A percentile compares a stretch with the other conserved stretches of the same genome.
phyloP scores from a whole-genome alignment of 352 stramenopile species.

The Phytophthora pinifolia region DNA sequence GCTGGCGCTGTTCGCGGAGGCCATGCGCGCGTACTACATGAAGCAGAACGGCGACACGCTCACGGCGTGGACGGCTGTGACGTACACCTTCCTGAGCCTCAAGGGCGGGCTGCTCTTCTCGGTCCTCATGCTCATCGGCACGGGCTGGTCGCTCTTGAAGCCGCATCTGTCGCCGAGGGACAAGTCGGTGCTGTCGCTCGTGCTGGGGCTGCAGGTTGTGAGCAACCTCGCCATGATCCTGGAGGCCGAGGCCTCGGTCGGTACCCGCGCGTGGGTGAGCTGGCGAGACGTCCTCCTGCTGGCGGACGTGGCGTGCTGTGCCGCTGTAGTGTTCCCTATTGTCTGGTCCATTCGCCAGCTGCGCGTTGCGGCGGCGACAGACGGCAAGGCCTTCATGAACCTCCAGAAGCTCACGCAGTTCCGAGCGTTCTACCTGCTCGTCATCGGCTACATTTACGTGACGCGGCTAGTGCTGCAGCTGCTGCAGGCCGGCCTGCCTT shows the following conservation, averaged over 20 bases:
- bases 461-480: slow-evolving; percentile 97
- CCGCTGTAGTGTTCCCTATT: slow-evolving; percentile 95
- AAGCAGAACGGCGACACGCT: slow-evolving; percentile 91
- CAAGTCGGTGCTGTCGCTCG: slow-evolving; percentile 93
- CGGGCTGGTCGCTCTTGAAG: slow-evolving; percentile 97
- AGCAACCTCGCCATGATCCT: slow-evolving; percentile 95
- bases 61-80: slow-evolving; percentile 92
- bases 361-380: slow-evolving; percentile 72
- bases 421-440: slow-evolving; percentile 95
- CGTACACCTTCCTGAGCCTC: slow-evolving; percentile 95
- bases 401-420: slow-evolving; percentile 96
- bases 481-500: slow-evolving; percentile 90
- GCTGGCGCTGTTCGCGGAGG: slow-evolving; percentile 93
- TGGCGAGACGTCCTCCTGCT: slow-evolving; percentile 94
- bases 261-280: slow-evolving; percentile 63
- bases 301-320: slow-evolving; percentile 97
- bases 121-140: slow-evolving; percentile 97
- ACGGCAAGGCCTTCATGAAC: slow-evolving; percentile 88
- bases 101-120: slow-evolving; percentile 97
- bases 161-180: slow-evolving; percentile 93
- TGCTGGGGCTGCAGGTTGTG: slow-evolving; percentile 92
- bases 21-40: slow-evolving; percentile 96
- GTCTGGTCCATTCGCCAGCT: slow-evolving; percentile 94
- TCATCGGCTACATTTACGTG: slow-evolving; percentile 98
- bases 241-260: slow-evolving; percentile 78